These are phyloP conservation scores for Ustanciosporium gigantosporum DNA, from an alignment of 1,284 basidiomycete genomes.

Conservation along the genomic window DNA sequence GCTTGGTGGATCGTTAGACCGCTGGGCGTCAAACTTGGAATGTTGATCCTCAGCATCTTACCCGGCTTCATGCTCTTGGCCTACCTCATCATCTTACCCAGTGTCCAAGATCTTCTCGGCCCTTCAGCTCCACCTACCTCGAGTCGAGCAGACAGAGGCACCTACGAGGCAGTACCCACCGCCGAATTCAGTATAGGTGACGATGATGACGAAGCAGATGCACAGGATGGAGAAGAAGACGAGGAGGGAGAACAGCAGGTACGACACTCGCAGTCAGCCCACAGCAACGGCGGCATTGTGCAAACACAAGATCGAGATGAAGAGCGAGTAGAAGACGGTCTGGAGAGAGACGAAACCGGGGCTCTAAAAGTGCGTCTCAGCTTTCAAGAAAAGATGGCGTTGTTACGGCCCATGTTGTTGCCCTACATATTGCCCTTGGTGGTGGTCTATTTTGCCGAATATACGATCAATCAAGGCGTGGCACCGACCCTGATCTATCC, in stretches of 20 bases:
- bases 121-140: too few species aligned
- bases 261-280: too few species aligned
- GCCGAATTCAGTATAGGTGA: neutral
- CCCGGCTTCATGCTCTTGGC: conserved; percentile 49
- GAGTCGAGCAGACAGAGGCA: neutral
- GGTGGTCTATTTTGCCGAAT: conserved; percentile 58
- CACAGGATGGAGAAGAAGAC: neutral
- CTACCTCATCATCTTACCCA: conserved; percentile 40
- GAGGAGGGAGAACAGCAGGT: neutral
- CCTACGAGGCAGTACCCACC: neutral
- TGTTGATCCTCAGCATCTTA: conserved; percentile 65
- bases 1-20: conserved; percentile 92
- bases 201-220: neutral
- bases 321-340: neutral
- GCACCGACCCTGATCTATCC: conserved; percentile 89
- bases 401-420: conserved; percentile 53
- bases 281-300: neutral
- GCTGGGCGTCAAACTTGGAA: conserved; percentile 79
- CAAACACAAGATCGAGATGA: neutral
- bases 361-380: conserved; percentile 22
- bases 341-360: neutral
- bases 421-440: conserved; percentile 56
- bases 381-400: conserved; percentile 50
- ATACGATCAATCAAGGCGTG: conserved; percentile 60
- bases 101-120: conserved; percentile 11